phyloP scores from a whole-genome alignment of 257 asterid genomes.

The Petunia axillaris region DNA sequence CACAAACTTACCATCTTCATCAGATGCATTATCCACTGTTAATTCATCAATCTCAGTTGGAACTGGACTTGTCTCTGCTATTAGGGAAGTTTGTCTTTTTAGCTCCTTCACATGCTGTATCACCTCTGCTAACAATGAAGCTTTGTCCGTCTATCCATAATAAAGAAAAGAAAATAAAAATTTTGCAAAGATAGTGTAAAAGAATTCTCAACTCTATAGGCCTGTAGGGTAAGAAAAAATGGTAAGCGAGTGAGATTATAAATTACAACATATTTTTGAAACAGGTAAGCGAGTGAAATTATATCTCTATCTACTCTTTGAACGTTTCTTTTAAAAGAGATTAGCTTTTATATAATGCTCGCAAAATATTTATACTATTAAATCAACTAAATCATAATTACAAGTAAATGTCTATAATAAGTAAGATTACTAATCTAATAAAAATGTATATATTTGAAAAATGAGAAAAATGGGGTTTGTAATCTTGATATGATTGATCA shows the following conservation, averaged over 20 bases:
- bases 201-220: too few species aligned
- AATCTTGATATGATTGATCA: conserved; percentile 17
- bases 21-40: conserved; percentile 65
- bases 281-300: too few species aligned
- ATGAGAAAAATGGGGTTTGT: conserved; percentile 13
- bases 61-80: conserved; percentile 57
- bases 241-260: too few species aligned
- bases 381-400: neutral
- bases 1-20: conserved; percentile 64
- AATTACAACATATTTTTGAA: too few species aligned
- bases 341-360: too few species aligned
- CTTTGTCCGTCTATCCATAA: conserved; percentile 70
- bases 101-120: conserved; percentile 90
- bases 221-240: too few species aligned
- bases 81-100: conserved; percentile 65
- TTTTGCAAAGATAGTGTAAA: neutral
- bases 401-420: neutral
- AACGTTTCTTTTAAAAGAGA: too few species aligned
- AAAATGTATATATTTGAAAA: neutral
- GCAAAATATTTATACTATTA: neutral
- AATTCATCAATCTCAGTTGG: conserved; percentile 82
- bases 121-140: conserved; percentile 90
- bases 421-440: neutral
- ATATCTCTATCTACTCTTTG: too few species aligned
- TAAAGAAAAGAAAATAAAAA: neutral